Base-by-base conservation (phyloP, 106 monocot species). In the Platanthera guangdongensis region DNA sequence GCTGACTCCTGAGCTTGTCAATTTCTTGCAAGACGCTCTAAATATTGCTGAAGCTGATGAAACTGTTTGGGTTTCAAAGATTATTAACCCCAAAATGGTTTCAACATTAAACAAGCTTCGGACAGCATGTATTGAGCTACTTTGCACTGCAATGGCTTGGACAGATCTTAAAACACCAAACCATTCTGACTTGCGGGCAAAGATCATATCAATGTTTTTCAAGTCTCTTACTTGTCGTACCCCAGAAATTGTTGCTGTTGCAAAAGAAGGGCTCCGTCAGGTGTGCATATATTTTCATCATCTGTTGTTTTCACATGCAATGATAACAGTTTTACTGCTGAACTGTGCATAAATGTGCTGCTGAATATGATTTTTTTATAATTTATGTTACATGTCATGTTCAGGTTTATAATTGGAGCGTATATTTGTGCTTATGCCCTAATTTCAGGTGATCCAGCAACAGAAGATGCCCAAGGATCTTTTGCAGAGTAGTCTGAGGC, bases 1-100 rank as follows among this genome's bases (percentile, higher is more conserved):
- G 83, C 78, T 94, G 73, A 94, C 92, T 51, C 89, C 81, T 47
- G 99, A 99, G 83, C 88, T 99, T 22, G 86, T 99, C 32, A 99
- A 84, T 82, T 94, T 99, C 74, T 82, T 99, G 74, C 99, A 99
- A 92, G 99, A 99, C 73, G 99, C 99, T 78, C 57, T 99, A 57
- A 94, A 99, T 84, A 94, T 99, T 81, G 99, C 99, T 55, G 99
- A 99, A 77, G 99, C 99, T 71, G 99, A 99, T 87, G 99, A 99
- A 79, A 88, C 99, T 54, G 92, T 99, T 16, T 99, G 92, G 92
- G 99, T 88, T 30, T 80, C 94, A 54, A 99, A 92, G 57, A 81
- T 99, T 68, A 99, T 99, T 92, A 94, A 86, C 55, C 88, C 94
- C 57, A 99, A 99, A 82, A 82, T 99, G 60, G 84, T 92, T 67